A percentile compares a stretch with the other conserved stretches of the same genome.
phyloP scores from a whole-genome alignment of 2,329 filamentous ascomycete species.

The Colletotrichum siamense region DNA sequence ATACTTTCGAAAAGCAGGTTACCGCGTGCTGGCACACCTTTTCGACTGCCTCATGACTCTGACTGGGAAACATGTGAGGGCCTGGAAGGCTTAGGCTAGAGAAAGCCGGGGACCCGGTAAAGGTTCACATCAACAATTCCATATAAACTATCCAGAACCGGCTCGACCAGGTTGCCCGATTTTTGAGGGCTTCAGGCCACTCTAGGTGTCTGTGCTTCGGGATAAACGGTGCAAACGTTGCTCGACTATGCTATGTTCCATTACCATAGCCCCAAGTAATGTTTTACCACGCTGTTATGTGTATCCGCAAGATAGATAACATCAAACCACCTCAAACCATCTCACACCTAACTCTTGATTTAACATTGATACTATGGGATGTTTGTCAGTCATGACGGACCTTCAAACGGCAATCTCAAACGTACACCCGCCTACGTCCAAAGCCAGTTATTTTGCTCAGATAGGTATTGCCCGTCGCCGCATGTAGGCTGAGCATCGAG shows the following conservation, averaged over 20 bases:
- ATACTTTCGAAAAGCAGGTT: too few species aligned
- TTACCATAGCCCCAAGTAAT: background rate
- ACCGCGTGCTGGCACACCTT: too few species aligned
- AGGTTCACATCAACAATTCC: too few species aligned
- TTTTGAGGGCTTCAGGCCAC: background rate
- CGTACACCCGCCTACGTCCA: background rate
- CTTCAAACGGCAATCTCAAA: background rate
- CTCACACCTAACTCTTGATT: background rate
- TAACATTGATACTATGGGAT: background rate
- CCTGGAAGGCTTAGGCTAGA: too few species aligned
- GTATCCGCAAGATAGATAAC: background rate
- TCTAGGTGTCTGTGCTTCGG: background rate
- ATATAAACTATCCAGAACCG: background rate
- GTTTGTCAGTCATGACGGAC: rapidly evolving
- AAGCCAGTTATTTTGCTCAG: background rate
- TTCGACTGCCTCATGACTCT: too few species aligned
- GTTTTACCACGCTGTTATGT: background rate
- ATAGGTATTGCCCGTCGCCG: background rate
- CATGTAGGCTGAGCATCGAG: background rate
- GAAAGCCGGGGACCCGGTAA: rapidly evolving
- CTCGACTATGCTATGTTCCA: background rate
- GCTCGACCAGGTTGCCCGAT: background rate
- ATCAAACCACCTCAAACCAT: background rate
- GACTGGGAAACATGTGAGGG: too few species aligned
- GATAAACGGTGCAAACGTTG: background rate